Base-by-base conservation (phyloP, 1,139 yeast species). In the Yamadazyma oceani region DNA sequence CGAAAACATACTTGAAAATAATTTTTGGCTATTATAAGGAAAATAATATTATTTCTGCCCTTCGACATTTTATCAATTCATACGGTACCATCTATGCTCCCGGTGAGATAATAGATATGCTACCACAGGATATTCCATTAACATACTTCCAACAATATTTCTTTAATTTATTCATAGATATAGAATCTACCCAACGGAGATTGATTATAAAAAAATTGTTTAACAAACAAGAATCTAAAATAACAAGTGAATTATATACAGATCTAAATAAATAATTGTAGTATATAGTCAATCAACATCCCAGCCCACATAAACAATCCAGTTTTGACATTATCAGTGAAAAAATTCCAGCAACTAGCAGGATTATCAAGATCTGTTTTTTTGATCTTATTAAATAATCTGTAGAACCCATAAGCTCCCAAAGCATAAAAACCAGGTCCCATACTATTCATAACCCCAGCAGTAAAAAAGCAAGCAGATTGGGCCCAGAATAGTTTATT, bases 391-490 rank as follows among this genome's bases (percentile, higher is more conserved):
- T 63, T 63, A 50, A 77, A 74, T 26, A 90, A 60, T 48, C 96
- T 75, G 44, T 75, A 78, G 35, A 86, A 80, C 19, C 90, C 92
- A 50, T 76, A 66, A 2, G 78, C 75, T 16, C 85, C 78, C 6
- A 86, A 84, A 9, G 80, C 62, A 46, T 75, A 68, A 59, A 85
- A 92, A 1, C 92, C 89, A 0, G 96, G 95, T 0, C 97, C 96
- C 80, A 87, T 78, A 7, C 89, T 82, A 38, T 84, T 82, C 61
- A 84, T 66, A n/a, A 76, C 55, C 2, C 97, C 97, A 12, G 96
- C 86, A n/a, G 76, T 50, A 1, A 80, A 66, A 44, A 80, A 77
- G 30, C 81, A 59, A 0, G 75, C 76, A 42, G 84, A 71, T 62
- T 94, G 98, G 0, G 79, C 82, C 1, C 68, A 68, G 9, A 87